A percentile compares a stretch with the other conserved stretches of the same genome.
Conservation (phyloP, 1,284 basidiomycete genomes). For the Moniliophthora roreri region DNA sequence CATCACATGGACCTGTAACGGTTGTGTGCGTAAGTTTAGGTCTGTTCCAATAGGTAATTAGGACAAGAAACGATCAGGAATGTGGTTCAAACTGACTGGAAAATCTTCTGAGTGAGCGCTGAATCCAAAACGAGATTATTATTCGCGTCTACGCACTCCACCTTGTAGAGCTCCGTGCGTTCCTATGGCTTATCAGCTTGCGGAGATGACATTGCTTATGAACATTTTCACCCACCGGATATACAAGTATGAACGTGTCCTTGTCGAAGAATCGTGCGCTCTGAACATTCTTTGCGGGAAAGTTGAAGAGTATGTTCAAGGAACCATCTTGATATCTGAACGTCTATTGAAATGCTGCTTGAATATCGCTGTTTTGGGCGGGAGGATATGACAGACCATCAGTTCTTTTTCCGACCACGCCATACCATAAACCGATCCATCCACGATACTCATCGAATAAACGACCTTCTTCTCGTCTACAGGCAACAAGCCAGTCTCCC, state of each 20-base stretch:
- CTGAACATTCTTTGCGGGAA: constrained; percentile 26
- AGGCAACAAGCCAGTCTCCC: constrained; percentile 31
- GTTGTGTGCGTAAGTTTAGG: constrained; percentile 27
- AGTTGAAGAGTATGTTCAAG: constrained; percentile 30
- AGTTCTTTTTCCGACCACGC: constrained; percentile 47
- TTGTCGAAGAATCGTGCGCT: constrained; percentile 40
- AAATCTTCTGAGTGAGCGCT: not conserved
- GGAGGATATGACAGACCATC: constrained; percentile 34
- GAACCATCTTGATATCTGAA: constrained; percentile 35
- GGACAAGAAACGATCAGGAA: not conserved
- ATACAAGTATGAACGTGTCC: constrained; percentile 38
- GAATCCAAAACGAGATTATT: constrained; percentile 27
- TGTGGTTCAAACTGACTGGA: constrained; percentile 18
- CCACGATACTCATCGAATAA: constrained; percentile 29
- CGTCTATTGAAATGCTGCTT: constrained; percentile 27
- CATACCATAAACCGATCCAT: constrained; percentile 32
- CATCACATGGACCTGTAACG: constrained; percentile 19
- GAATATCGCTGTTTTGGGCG: too few relatives aligned
- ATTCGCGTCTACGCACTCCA: constrained; percentile 38
- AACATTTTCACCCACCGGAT: constrained; percentile 30
- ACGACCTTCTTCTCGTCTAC: constrained; percentile 29
- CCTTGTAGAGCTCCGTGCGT: constrained; percentile 38
- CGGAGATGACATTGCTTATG: not conserved
- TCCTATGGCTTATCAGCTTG: constrained; percentile 32
- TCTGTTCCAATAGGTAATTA: constrained; percentile 18